Conservation (phyloP, 805 yeast genomes). For the Candida rishiriensis region DNA sequence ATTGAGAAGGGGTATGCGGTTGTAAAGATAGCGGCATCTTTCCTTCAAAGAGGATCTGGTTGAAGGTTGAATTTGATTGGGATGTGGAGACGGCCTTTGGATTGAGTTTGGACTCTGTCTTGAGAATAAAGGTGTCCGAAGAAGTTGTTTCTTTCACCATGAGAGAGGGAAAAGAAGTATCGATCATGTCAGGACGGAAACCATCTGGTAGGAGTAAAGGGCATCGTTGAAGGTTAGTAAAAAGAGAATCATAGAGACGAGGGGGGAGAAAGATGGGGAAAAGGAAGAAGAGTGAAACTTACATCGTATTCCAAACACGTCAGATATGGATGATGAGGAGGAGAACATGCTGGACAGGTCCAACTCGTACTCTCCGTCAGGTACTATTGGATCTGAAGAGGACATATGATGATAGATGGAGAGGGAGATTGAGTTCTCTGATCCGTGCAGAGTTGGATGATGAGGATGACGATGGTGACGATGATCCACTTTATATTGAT, state of each 20-base stretch:
- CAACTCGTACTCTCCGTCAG: slow-evolving; percentile 34
- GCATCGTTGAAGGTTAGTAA: neutral
- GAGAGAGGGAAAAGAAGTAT: slow-evolving; percentile 18
- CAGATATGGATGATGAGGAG: slow-evolving; percentile 10
- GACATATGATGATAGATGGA: neutral
- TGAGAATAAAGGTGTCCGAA: slow-evolving; percentile 19
- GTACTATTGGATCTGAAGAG: slow-evolving; percentile 12
- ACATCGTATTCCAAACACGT: slow-evolving; percentile 31
- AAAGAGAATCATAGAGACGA: neutral
- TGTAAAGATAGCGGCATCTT: slow-evolving; percentile 10
- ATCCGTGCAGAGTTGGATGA: no score
- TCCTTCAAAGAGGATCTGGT: slow-evolving; percentile 29
- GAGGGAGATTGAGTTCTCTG: neutral
- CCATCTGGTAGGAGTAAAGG: slow-evolving; percentile 17
- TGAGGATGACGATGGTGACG: no score
- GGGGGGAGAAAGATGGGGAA: neutral
- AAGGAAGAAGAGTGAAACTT: slow-evolving; percentile 9
- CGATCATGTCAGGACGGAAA: slow-evolving; percentile 31
- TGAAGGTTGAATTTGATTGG: slow-evolving; percentile 1
- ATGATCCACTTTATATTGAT: no score
- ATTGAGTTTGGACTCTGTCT: slow-evolving; percentile 23
- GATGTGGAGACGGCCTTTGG: slow-evolving; percentile 14
- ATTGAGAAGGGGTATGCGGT: neutral
- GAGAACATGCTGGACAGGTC: slow-evolving; percentile 27
- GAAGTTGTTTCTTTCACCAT: slow-evolving; percentile 15